Conservation (phyloP, 1,284 basidiomycete species). For the Leccinum colubrinum region DNA sequence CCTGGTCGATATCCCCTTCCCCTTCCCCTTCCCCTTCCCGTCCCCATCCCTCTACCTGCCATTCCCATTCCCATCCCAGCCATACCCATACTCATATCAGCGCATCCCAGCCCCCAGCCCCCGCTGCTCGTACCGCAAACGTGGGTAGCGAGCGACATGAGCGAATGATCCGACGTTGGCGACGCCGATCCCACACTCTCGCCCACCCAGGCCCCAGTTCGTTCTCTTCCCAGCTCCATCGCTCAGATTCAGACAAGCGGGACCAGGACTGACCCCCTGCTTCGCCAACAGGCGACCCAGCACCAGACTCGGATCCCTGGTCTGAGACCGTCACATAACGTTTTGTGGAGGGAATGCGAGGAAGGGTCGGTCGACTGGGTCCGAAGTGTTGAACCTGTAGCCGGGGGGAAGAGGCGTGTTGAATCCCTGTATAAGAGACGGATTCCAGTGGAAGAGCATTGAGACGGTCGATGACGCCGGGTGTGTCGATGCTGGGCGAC, state of each 20-base stretch:
- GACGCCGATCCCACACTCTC: constrained; percentile 1
- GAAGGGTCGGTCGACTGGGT: too few relatives aligned
- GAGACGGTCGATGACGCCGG: constrained; percentile 97
- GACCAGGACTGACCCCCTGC: too few relatives aligned
- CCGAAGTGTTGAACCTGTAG: too few relatives aligned
- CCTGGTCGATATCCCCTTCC: constrained; percentile 9
- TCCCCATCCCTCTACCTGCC: not conserved
- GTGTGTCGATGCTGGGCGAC: constrained; percentile 87
- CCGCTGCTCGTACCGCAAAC: constrained; percentile 6
- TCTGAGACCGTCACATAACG: too few relatives aligned
- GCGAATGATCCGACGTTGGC: constrained; percentile 3
- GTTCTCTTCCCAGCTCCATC: not conserved
- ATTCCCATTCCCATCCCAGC: not conserved
- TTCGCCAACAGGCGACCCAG: too few relatives aligned
- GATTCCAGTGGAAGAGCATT: constrained; percentile 90
- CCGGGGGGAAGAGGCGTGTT: constrained; percentile 57
- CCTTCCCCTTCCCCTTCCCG: too few relatives aligned
- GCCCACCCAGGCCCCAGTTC: not conserved
- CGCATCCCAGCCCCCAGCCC: not conserved
- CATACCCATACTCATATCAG: not conserved
- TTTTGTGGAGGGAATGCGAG: too few relatives aligned
- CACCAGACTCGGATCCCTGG: too few relatives aligned
- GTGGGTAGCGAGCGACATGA: too few relatives aligned
- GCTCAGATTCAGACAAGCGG: too few relatives aligned
- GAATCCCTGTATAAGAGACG: constrained; percentile 94